phyloP scores from a whole-genome alignment of 140 eudicot species.

The Senecio squalidus region DNA sequence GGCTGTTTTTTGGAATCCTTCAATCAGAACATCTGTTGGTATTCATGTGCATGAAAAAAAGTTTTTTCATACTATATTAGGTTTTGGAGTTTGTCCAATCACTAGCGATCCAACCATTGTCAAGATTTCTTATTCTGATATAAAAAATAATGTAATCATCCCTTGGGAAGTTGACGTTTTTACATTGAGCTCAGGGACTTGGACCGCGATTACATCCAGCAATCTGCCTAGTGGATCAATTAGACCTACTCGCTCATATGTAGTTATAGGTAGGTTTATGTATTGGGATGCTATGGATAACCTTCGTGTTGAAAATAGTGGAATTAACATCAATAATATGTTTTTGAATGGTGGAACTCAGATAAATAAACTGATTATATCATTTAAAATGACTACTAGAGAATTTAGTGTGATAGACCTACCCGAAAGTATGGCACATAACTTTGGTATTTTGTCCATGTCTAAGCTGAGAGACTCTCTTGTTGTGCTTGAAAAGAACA shows the following conservation, averaged over 20 bases:
- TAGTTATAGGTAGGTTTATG: slow-evolving; percentile 1
- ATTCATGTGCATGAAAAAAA: background rate
- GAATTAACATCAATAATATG: background rate
- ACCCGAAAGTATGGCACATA: background rate
- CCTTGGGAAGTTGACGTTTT: background rate
- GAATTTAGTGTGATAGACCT: background rate
- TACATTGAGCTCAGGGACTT: background rate
- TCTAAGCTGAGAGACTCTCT: slow-evolving; percentile 9
- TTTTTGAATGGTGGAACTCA: background rate
- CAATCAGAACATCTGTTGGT: background rate
- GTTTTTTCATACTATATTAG: background rate
- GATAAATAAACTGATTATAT: background rate
- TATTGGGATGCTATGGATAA: background rate
- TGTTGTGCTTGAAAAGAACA: background rate
- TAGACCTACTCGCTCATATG: background rate
- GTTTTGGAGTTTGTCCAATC: slow-evolving; percentile 12
- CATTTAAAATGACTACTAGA: background rate
- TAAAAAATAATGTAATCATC: no score
- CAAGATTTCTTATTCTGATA: background rate
- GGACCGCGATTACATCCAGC: background rate
- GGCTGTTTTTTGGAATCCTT: slow-evolving; percentile 8
- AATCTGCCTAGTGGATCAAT: background rate
- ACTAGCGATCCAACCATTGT: slow-evolving; percentile 1
- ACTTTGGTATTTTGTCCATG: background rate
- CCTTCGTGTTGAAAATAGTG: background rate